A percentile compares a stretch with the other conserved stretches of the same genome.
Evolutionary conservation across 345 rosid species (phyloP).

Genomic region (Clarkia xantiana): DNA sequence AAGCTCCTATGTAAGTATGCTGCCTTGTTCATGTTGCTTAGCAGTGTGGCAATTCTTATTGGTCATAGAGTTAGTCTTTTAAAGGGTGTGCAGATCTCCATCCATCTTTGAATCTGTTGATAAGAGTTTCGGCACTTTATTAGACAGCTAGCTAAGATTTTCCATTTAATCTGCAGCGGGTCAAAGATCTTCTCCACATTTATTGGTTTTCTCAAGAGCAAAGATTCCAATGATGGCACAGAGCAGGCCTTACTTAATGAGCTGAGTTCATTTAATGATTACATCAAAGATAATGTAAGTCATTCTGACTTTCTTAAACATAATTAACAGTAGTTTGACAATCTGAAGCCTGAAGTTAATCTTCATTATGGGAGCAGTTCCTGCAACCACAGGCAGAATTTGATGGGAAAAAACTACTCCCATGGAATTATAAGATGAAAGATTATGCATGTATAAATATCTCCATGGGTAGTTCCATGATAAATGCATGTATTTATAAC

Average conservation of each 20-base stretch:
- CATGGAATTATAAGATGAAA: no score
- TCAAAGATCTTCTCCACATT: constrained; percentile 80
- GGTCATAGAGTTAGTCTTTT: no score
- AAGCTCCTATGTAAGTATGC: constrained; percentile 58
- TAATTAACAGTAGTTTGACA: background rate
- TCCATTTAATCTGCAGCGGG: constrained; percentile 35
- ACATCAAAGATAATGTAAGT: constrained; percentile 23
- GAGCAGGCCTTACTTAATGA: constrained; percentile 62
- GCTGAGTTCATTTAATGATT: constrained; percentile 46
- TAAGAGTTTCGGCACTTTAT: constrained; percentile 4
- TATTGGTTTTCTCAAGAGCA: constrained; percentile 85
- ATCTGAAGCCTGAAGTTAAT: background rate
- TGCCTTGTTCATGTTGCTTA: background rate
- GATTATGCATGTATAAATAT: no score
- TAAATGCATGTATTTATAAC: no score
- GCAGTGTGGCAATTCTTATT: no score
- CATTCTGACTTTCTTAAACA: background rate
- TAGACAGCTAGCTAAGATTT: constrained; percentile 6
- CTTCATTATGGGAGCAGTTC: background rate
- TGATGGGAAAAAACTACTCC: no score
- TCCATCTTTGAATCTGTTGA: background rate
- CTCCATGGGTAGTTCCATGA: no score
- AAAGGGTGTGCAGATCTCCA: no score
- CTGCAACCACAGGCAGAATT: no score
- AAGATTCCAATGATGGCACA: constrained; percentile 68